These are phyloP conservation scores for Tagetes erecta DNA, from an alignment of 129 eudicot genomes.

Conservation along the genomic window DNA sequence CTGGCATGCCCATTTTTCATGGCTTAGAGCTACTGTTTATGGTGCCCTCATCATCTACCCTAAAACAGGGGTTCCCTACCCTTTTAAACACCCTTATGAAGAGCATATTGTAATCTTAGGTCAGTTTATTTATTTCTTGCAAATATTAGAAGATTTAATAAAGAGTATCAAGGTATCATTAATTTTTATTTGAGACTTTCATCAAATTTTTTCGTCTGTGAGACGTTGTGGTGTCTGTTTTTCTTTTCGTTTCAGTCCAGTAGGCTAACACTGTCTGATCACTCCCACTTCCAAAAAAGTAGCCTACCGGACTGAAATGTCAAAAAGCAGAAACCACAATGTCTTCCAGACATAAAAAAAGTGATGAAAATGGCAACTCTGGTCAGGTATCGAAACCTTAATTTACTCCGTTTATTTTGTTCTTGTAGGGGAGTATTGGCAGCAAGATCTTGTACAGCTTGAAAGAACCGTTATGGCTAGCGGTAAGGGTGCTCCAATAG, in stretches of 20 bases:
- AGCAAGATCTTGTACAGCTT: conserved; percentile 52
- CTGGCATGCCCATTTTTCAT: conserved; percentile 82
- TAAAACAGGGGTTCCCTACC: conserved; percentile 61
- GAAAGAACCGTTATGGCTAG: conserved; percentile 52
- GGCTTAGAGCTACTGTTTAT: conserved; percentile 84
- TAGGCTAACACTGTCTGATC: too few species aligned
- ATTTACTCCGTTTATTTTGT: background rate
- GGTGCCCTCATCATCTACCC: conserved; percentile 81
- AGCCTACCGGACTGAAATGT: too few species aligned
- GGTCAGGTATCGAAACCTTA: too few species aligned
- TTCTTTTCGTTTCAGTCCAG: too few species aligned
- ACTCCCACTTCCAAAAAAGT: too few species aligned
- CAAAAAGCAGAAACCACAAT: too few species aligned
- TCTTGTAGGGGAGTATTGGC: conserved; percentile 69
- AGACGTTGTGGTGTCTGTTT: too few species aligned
- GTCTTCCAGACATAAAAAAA: too few species aligned
- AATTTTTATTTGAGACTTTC: too few species aligned
- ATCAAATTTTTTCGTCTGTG: too few species aligned
- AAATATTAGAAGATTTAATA: background rate
- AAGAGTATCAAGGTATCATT: background rate
- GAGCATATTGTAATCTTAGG: conserved; percentile 67
- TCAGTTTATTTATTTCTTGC: conserved; percentile 13
- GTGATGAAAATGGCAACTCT: too few species aligned
- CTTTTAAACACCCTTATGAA: conserved; percentile 64
- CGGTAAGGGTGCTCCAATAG: conserved; percentile 56